phyloP scores from a whole-genome alignment of 2,329 filamentous ascomycete genomes.

The Aspergillus fructus region DNA sequence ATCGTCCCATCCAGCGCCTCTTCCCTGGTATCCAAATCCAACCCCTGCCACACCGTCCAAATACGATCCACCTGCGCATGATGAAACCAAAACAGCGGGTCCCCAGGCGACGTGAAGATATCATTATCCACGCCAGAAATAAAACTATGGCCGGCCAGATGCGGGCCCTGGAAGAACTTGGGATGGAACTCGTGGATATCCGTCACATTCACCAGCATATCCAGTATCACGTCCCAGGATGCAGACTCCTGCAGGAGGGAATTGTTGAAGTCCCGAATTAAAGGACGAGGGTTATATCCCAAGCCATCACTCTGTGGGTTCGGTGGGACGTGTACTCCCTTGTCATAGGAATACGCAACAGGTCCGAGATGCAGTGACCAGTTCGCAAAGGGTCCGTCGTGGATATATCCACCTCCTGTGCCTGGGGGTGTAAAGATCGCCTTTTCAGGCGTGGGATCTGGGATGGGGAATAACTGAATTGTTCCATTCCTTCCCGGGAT shows the following conservation, averaged over 20 bases:
- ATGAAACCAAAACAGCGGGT: not conserved
- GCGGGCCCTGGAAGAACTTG: not conserved
- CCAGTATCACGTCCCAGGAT: not conserved
- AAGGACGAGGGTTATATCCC: not conserved
- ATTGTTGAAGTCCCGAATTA: not conserved
- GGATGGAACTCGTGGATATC: not conserved
- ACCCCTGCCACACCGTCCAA: not conserved
- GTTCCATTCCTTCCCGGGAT: not conserved
- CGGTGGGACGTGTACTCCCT: not conserved
- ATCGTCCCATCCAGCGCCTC: not conserved
- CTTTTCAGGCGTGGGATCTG: not conserved
- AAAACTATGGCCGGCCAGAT: not conserved
- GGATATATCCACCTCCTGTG: not conserved
- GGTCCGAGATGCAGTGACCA: not conserved
- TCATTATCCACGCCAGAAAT: not conserved
- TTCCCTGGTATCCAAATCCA: not conserved
- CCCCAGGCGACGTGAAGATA: not conserved
- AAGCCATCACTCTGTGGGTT: not conserved
- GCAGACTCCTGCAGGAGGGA: not conserved
- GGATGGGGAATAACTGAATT: not conserved
- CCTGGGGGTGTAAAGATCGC: not conserved
- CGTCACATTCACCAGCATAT: not conserved
- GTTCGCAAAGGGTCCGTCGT: not conserved
- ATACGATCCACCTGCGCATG: not conserved
- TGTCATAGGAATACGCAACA: not conserved